Evolutionary conservation across 495 filamentous ascomycete genomes (phyloP), one percentile per base, ranked within the genome.

Genomic region (Podospora didyma): DNA sequence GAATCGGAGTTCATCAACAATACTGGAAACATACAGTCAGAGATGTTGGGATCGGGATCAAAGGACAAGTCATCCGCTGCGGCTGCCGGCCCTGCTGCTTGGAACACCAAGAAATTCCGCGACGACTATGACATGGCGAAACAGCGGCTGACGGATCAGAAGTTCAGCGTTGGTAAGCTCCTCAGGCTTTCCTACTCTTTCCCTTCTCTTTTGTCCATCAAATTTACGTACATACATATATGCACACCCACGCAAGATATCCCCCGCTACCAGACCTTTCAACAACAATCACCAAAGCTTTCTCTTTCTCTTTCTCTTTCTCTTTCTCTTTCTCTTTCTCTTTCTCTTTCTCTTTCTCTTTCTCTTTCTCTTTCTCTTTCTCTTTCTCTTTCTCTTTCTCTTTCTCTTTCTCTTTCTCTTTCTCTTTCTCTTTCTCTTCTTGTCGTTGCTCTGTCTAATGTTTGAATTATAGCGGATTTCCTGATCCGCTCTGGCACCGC

Each of bases 91-190:
- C 58, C 56, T 17, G 53, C 37, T 1, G 37, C 51, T 6, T 69
- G 69, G 67, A 66, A 70, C 46, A 70, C 63, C 16, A 65, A 69
- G 42, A 70, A 72, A 49, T 70, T 64, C 42, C 58, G 62, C 1
- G 85, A 89, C 19, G 88, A 90, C 45, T 84, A 79, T 53, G 70
- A 75, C 24, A 23, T 42, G 14, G 52, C 60, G 19, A 73, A 69
- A 46, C 41, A 54, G 14, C 61, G 67, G 14, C 66, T 78, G 14
- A 50, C 61, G 2, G 74, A 78, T 59, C 68, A 66, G 47, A 68
- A 65, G 28, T 79, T 78, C 51, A 72, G 67, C 23, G 64, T 67
- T 10, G 62, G 75, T 78, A 48, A 64, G 75, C 9, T 31, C 9
- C n/a, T n/a, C n/a, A n/a, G n/a, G n/a, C n/a, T n/a, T n/a, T n/a